A percentile compares a stretch with the other conserved stretches of the same genome.
Conservation (phyloP, 1,284 basidiomycete species). For the Lentinula novae-zelandiae region DNA sequence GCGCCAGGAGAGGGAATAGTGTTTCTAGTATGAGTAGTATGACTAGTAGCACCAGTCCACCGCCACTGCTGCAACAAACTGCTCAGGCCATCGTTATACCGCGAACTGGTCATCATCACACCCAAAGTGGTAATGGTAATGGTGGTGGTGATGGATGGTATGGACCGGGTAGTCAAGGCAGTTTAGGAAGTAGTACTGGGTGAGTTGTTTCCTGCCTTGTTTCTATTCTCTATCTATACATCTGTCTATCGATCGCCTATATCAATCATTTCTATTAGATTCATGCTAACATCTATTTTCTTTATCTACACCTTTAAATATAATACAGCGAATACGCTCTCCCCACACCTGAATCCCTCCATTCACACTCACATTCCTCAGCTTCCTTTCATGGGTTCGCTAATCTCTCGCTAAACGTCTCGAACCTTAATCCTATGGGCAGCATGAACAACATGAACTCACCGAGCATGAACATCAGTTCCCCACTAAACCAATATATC, state of each 20-base stretch:
- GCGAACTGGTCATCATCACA: not conserved
- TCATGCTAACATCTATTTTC: too few species aligned
- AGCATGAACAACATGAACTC: not conserved
- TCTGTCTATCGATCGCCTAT: not conserved
- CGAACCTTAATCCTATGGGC: not conserved
- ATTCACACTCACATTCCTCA: not conserved
- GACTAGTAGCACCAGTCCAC: conserved; percentile 30
- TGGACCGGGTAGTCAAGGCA: conserved; percentile 7
- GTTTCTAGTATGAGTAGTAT: conserved; percentile 29
- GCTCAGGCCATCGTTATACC: conserved; percentile 60
- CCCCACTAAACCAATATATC: not conserved
- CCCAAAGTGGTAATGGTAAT: conserved; percentile 16
- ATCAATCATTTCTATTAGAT: too few species aligned
- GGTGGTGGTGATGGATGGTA: conserved; percentile 12
- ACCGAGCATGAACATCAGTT: not conserved
- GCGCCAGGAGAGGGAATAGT: conserved; percentile 45
- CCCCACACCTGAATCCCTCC: conserved; percentile 34
- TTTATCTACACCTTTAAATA: too few species aligned
- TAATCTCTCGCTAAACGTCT: not conserved
- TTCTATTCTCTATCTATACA: not conserved
- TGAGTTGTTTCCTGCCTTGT: not conserved
- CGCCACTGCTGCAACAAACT: conserved; percentile 20
- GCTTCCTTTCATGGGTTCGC: not conserved
- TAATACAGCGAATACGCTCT: conserved; percentile 31
- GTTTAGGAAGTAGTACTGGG: not conserved